phyloP scores from a whole-genome alignment of 75 land plant species.

The Azolla pinnata region DNA sequence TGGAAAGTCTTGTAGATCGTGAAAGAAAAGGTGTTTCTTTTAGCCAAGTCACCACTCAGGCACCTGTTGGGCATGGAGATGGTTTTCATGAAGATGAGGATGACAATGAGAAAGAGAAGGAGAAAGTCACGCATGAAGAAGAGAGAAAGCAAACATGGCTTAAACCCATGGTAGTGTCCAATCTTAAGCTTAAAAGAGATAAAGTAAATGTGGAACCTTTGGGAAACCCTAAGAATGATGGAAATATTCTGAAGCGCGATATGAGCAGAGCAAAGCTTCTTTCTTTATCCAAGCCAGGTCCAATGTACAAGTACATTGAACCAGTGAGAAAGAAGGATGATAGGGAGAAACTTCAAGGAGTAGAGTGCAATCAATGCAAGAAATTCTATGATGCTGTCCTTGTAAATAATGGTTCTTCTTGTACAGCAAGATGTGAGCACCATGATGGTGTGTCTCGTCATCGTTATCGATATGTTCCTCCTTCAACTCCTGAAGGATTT shows the following conservation, averaged over 20 bases:
- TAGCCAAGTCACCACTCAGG: constrained; percentile 7
- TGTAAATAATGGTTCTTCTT: constrained; percentile 28
- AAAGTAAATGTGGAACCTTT: constrained; percentile 15
- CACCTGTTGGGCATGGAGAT: background rate
- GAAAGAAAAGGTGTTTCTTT: background rate
- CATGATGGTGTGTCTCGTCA: constrained; percentile 86
- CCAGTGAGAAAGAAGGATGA: constrained; percentile 82
- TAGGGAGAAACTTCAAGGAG: constrained; percentile 66
- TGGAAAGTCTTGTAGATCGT: background rate
- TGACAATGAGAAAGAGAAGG: background rate
- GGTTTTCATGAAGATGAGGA: background rate
- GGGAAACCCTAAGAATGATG: constrained; percentile 4
- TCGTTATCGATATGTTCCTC: constrained; percentile 75
- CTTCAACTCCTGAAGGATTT: constrained; percentile 88
- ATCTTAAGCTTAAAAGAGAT: background rate
- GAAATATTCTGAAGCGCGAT: constrained; percentile 9
- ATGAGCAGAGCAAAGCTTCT: background rate
- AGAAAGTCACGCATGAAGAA: background rate
- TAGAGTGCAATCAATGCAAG: constrained; percentile 92
- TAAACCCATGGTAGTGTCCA: background rate
- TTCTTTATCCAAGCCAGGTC: constrained; percentile 7
- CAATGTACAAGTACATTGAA: constrained; percentile 52
- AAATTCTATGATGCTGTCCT: constrained; percentile 95
- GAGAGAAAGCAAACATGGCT: background rate
- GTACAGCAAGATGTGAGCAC: constrained; percentile 59